Conservation (phyloP, 768 basidiomycete genomes). For the Nidularia pulvinata region DNA sequence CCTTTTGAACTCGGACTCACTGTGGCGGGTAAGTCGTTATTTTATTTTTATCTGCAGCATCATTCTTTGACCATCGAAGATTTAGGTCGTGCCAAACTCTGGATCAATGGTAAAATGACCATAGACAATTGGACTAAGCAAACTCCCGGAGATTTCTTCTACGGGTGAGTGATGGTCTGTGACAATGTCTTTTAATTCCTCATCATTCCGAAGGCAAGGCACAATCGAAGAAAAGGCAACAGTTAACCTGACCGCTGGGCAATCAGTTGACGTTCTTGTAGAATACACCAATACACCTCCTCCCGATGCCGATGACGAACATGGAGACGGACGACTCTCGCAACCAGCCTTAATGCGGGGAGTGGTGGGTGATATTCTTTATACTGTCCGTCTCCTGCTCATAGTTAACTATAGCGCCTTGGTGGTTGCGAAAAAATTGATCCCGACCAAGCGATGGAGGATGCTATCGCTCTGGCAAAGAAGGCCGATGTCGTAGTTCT, state of each 20-base stretch:
- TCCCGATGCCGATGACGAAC: conserved; percentile 38
- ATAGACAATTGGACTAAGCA: conserved; percentile 78
- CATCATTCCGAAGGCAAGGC: conserved; percentile 42
- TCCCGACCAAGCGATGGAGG: conserved; percentile 49
- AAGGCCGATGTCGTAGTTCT: conserved; percentile 56
- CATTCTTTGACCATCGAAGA: background rate
- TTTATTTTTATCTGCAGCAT: background rate
- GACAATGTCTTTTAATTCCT: background rate
- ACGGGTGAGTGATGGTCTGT: conserved; percentile 40
- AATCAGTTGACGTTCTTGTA: conserved; percentile 52
- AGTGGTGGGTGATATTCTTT: conserved; percentile 39
- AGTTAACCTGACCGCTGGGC: conserved; percentile 41
- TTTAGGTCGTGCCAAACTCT: conserved; percentile 67
- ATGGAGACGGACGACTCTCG: conserved; percentile 39
- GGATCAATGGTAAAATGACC: conserved; percentile 52
- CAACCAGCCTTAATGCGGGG: conserved; percentile 73
- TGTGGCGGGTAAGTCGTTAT: conserved; percentile 42
- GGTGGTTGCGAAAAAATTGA: conserved; percentile 69
- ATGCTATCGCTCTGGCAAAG: conserved; percentile 54
- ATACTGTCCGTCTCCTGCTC: background rate
- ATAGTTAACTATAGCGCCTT: conserved; percentile 43
- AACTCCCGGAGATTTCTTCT: conserved; percentile 68
- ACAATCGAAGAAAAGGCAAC: conserved; percentile 62
- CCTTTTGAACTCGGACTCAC: conserved; percentile 63
- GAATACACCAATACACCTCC: conserved; percentile 65